Evolutionary conservation across 805 yeast genomes (phyloP), one percentile per base, ranked within the genome.

Genomic region (Ogataea salicorniae): DNA sequence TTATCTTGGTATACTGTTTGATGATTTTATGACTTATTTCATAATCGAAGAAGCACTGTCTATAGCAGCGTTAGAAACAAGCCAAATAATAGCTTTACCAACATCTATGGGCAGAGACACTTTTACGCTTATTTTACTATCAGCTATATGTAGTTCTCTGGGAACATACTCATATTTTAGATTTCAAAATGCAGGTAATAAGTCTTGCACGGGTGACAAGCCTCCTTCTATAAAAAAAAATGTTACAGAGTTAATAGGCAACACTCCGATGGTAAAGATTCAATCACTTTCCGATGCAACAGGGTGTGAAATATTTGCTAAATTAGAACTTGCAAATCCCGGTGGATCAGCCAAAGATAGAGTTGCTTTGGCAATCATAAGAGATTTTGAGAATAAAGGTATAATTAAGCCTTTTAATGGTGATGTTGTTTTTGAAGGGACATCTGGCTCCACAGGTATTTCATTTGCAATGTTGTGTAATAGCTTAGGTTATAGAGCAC

Each of bases 321-420:
- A 92, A 60, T 63, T 91, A 51, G 99, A 92, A 64, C 69, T 88
- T 46, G 66, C 75, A 52, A 94, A 92, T 59, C 97, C 98, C 0
- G 99, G 92, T 1, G 98, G 98, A 0, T 85, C 95, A 43, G 96
- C 98, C 5, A 92, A 92, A 57, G 99, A 92, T 62, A 72, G 99
- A 39, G 96, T 94, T 17, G 98, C 98, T 0, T 68, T 87, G 18
- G 88, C 94, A 4, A 84, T 92, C 40, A 84, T 92, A 16, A 71
- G 79, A 47, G 79, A 79, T 20, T 86, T 85, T 47, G 96, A 88
- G 60, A 46, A 55, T 5, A 43, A 58, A 41, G 94, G 94, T 0
- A 60, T 70, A 6, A 63, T 91, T 37, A 62, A 69, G 5, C 86
- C 87, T 0, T 63, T 78, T 39, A 67, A 73, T 45, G 89, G 87